Conservation (phyloP, 2,329 filamentous ascomycete genomes). For the Cercospora sp. region DNA sequence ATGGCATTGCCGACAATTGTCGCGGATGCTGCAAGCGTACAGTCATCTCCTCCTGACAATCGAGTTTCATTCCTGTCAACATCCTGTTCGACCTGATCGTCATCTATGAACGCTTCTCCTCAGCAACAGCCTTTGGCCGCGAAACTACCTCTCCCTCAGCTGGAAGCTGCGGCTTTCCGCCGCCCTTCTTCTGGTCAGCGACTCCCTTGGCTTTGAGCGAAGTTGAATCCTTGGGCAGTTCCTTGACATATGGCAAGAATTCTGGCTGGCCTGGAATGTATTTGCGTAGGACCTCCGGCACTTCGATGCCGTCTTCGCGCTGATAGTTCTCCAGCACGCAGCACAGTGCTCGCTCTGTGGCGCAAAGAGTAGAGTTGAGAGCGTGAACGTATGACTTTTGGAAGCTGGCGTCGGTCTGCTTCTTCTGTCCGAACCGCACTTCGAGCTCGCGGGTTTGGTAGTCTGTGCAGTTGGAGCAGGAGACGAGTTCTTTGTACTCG, state of each 20-base stretch:
- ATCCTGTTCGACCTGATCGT: not conserved
- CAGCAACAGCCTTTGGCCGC: slow-evolving; percentile 36
- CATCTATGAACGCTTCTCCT: slow-evolving; percentile 31
- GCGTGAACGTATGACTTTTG: slow-evolving; percentile 95
- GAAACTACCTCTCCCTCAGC: slow-evolving; percentile 37
- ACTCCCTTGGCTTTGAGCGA: slow-evolving; percentile 55
- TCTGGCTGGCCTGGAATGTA: slow-evolving; percentile 88
- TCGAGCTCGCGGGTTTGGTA: slow-evolving; percentile 94
- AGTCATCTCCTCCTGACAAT: not conserved
- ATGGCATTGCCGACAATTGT: not conserved
- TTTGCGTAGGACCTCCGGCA: slow-evolving; percentile 80
- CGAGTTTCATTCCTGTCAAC: too few relatives aligned
- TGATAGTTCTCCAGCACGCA: slow-evolving; percentile 97
- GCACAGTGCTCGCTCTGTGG: slow-evolving; percentile 88
- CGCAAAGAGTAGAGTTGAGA: slow-evolving; percentile 84
- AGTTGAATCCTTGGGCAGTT: slow-evolving; percentile 73
- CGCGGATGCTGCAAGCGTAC: not conserved
- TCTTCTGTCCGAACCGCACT: slow-evolving; percentile 87
- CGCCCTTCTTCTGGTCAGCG: slow-evolving; percentile 28
- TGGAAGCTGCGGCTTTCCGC: slow-evolving; percentile 32
- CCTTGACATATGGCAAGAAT: slow-evolving; percentile 85
- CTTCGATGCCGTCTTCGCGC: slow-evolving; percentile 76
- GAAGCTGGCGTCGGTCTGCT: slow-evolving; percentile 67
- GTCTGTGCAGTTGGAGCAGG: slow-evolving; percentile 96
- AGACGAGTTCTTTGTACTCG: slow-evolving; percentile 97